These are phyloP conservation scores for Cladosporium oxysporum DNA, from an alignment of 2,329 filamentous ascomycete genomes.

Conservation along the genomic window DNA sequence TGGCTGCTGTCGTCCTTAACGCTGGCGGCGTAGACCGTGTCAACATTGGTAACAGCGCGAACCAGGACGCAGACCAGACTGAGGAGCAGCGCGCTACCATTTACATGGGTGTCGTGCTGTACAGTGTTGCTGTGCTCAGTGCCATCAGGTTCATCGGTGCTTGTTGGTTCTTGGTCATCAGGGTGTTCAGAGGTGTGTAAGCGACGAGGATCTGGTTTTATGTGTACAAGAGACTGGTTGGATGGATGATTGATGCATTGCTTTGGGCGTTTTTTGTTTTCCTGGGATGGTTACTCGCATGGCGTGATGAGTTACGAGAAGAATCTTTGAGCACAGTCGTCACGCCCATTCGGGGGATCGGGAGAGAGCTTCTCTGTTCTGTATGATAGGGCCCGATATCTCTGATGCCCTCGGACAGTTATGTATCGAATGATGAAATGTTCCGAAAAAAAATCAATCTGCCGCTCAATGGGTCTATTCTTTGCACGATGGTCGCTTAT, in stretches of 20 bases:
- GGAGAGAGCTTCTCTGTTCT: not conserved
- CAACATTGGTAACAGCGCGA: constrained; percentile 34
- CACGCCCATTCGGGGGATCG: not conserved
- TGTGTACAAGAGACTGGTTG: constrained; percentile 15
- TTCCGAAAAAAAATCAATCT: not conserved
- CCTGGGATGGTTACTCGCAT: constrained; percentile 26
- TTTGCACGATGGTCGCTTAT: not conserved
- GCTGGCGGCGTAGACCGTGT: constrained; percentile 68
- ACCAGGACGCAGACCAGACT: constrained; percentile 46
- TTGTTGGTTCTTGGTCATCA: constrained; percentile 87
- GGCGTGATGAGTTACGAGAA: constrained; percentile 15
- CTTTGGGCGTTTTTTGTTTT: constrained; percentile 22
- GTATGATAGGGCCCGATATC: not conserved
- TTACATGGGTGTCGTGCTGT: constrained; percentile 84
- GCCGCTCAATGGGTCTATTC: not conserved
- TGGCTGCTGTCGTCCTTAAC: constrained; percentile 82
- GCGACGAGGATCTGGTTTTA: not conserved
- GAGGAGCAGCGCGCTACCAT: constrained; percentile 66
- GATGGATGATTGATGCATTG: constrained; percentile 18
- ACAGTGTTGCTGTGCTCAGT: constrained; percentile 82
- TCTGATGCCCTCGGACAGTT: not conserved
- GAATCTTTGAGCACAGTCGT: not conserved
- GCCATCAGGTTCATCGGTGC: constrained; percentile 86
- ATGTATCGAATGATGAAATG: not conserved
- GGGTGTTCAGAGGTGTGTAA: constrained; percentile 68